Evolutionary conservation across 1,139 yeast genomes (phyloP), one percentile per base, ranked within the genome.

Genomic region (Pichia inconspicua): DNA sequence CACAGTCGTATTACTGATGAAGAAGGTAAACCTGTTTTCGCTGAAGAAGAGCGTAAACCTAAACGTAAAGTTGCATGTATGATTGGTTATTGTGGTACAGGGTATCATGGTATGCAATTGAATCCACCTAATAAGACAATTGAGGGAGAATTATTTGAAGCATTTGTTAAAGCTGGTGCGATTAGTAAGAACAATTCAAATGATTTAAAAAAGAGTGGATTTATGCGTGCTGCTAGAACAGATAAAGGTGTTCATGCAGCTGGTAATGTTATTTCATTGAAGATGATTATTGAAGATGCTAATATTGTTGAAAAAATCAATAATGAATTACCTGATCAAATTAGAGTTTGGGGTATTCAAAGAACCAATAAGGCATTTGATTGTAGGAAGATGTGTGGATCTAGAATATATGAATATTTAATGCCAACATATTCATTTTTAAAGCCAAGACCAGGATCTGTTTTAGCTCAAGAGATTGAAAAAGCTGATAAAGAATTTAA

Each of bases 201-300:
- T 53, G 98, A 92, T 64, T 79, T 94, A 57, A 89, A 87, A 64
- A 92, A 92, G 63, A 82, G 83, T 48, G 90, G 94, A 0, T 86
- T 94, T 60, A 84, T 87, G 86, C 78, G 99, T 60, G 96, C 97
- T 42, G 98, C 98, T 4, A 76, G 98, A 66, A 92, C 99, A 5
- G 99, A 92, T 65, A 94, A 92, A 67, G 99, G 98, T 53, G 99
- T 92, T 15, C 99, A 92, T 67, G 98, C 99, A 27, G 97, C 97
- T 5, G 97, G 98, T 28, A 92, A 92, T 63, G 89, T 92, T 31
- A 80, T 94, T 41, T 85, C 96, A 9, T 72, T 88, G 59, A 92
- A 92, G 64, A 71, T 92, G 72, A 89, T 90, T 59, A 77, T 90
- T 50, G 97, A 90, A 63, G 97, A 90, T 60, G 77, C 75, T n/a